Evolutionary conservation across 768 basidiomycete species (phyloP), one percentile per base, ranked within the genome.

Genomic region (Cyclocybe aegerita): DNA sequence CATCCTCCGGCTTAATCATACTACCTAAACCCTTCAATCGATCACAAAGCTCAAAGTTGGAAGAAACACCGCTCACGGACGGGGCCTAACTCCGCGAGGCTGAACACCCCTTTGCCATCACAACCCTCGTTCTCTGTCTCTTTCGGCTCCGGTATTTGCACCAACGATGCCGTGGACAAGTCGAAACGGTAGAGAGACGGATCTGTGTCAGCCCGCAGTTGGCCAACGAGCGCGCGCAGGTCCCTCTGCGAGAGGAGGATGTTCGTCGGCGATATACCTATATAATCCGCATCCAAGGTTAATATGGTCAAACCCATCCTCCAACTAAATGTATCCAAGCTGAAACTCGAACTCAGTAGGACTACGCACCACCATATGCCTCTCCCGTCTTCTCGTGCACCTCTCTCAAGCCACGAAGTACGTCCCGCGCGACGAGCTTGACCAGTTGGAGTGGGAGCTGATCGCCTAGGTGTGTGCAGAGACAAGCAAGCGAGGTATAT

Each of bases 401-500:
- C 23, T 56, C 39, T 38, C 54, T 51, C 42, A 66, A 48, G 32
- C 36, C 57, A 9, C 56, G 56, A 42, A 66, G 54, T 9, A 66
- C 54, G 45, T 66, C 65, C 46, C 63, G 48, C 4, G 65, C 65
- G 35, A 66, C 54, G 16, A 63, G 60, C 53, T 66, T 66, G 36
- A 61, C 61, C 16, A 63, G 46, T 46, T 57, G 58, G n/a, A 59
- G 53, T 9, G 65, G 63, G 9, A 64, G 54, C 50, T 55, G 58
- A 29, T 53, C 42, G 17, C 61, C 63, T 30, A 63, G 35, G 23
- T 57, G 58, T 23, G 48, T 52, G 29, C 61, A 59, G 9, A 66
- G 48, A 39, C 63, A 61, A 7, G 55, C 57, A 12, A 66, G 43
- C 34, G 58, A 62, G 10, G 53, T 52, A 31, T 50, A 59, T 39